Conservation (phyloP, 805 yeast genomes). For the Candida hungchunana region DNA sequence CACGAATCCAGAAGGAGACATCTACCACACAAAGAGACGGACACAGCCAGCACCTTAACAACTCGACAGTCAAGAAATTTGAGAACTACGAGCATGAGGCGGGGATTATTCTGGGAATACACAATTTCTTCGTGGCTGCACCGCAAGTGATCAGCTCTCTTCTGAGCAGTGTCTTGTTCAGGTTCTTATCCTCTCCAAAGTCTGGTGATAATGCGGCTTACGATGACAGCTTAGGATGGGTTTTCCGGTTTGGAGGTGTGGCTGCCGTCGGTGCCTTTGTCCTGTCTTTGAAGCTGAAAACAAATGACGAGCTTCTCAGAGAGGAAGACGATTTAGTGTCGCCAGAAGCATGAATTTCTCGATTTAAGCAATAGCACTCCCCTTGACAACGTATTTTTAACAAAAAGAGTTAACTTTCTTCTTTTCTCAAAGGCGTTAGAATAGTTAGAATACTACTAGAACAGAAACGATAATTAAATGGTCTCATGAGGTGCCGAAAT, state of each 20-base stretch:
- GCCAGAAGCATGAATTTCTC: conserved; percentile 4
- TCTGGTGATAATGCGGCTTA: conserved; percentile 26
- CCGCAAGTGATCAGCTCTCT: conserved; percentile 54
- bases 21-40: neutral
- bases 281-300: conserved; percentile 39
- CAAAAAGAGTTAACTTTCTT: too few species aligned
- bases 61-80: conserved; percentile 28
- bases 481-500: too few species aligned
- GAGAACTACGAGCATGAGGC: conserved; percentile 47
- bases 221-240: conserved; percentile 51
- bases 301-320: conserved; percentile 32
- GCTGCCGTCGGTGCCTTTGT: conserved; percentile 43
- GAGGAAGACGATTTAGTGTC: conserved; percentile 27
- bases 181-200: conserved; percentile 27
- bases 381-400: too few species aligned
- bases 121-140: conserved; percentile 53
- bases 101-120: conserved; percentile 53
- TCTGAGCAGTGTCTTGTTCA: conserved; percentile 43
- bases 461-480: too few species aligned
- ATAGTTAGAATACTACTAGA: too few species aligned
- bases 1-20: conserved; percentile 22
- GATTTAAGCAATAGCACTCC: too few species aligned
- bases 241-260: conserved; percentile 51
- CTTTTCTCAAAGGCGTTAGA: too few species aligned
- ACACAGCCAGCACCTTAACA: conserved; percentile 1